Base-by-base conservation (phyloP, 768 basidiomycete species). In the Albatrellus ellisii region DNA sequence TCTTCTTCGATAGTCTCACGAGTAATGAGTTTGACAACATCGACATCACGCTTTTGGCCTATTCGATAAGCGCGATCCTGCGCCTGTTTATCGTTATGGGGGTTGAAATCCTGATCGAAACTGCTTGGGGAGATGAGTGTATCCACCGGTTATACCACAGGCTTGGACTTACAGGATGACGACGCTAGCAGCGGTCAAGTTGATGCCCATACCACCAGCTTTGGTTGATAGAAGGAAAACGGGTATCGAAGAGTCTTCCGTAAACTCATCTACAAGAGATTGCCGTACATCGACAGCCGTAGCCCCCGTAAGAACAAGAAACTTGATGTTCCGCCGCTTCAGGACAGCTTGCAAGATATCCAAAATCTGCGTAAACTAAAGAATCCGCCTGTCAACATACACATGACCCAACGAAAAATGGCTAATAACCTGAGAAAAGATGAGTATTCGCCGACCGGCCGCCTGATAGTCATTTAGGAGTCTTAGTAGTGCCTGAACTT, bases 51-150 rank as follows among this genome's bases (percentile, higher is more conserved):
- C 56, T 86, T 89, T 60, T 95, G 91, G 18, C 90, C 94, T 49
- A 99, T 95, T 21, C 95, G 83, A 60, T 97, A 98, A 20, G 91
- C 91, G 26, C 95, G 79, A 60, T 99, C 95, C 46, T 94, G 90
- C 1, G 95, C 95, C 63, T 99, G 95, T 46, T 84, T 77, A 61
- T 98, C 95, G 58, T 99, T 99, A 62, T 90, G 87, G 3, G 87
- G 87, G 58, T 98, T 98, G 63, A 97, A 99, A 58, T 98, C 94
- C 56, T 94, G 91, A 57, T 99, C 94, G 56, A 91, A 95, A 76
- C 82, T 85, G 45, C 6, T 8, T 14, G 6, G 20, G 31, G 11
- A 22, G 44, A 58, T 39, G 35, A 50, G 32, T 20, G 31, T 34
- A 27, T 21, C 31, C 15, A 37, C 27, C 32, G n/a, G 36, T 20